phyloP scores from a whole-genome alignment of 805 yeast genomes.

The Kodamaea leandrae region DNA sequence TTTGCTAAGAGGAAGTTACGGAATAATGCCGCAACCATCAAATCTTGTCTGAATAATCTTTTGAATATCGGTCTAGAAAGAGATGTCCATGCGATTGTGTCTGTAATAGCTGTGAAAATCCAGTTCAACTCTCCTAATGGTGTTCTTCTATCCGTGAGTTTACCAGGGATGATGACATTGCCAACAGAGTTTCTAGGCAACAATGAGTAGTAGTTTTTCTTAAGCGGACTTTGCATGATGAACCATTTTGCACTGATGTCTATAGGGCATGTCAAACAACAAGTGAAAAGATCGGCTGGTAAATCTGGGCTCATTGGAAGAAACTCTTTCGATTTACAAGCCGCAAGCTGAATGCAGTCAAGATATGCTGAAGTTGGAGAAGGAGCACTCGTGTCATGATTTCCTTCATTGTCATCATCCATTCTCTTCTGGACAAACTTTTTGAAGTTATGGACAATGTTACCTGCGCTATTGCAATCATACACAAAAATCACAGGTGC shows the following conservation, averaged over 20 bases:
- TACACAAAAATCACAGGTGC: conserved; percentile 95
- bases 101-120: conserved; percentile 97
- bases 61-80: conserved; percentile 85
- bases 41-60: conserved; percentile 86
- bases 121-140: conserved; percentile 95
- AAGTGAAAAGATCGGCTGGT: conserved; percentile 94
- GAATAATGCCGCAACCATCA: conserved; percentile 94
- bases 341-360: conserved; percentile 91
- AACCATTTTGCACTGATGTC: conserved; percentile 93
- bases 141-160: conserved; percentile 86
- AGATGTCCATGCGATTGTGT: conserved; percentile 96
- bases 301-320: conserved; percentile 91
- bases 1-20: conserved; percentile 90
- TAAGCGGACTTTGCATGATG: conserved; percentile 74
- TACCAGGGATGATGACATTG: conserved; percentile 78
- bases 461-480: conserved; percentile 94
- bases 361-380: conserved; percentile 68
- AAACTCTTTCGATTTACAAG: conserved; percentile 81
- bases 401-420: conserved; percentile 74
- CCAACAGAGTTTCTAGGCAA: conserved; percentile 49
- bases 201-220: conserved; percentile 47
- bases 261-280: conserved; percentile 93
- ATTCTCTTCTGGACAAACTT: conserved; percentile 86
- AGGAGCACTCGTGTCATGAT: conserved; percentile 49
- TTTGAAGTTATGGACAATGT: conserved; percentile 84